These are phyloP conservation scores for Saccharomycopsis hybrid DNA, from an alignment of 1,139 yeast species.

Conservation along the genomic window DNA sequence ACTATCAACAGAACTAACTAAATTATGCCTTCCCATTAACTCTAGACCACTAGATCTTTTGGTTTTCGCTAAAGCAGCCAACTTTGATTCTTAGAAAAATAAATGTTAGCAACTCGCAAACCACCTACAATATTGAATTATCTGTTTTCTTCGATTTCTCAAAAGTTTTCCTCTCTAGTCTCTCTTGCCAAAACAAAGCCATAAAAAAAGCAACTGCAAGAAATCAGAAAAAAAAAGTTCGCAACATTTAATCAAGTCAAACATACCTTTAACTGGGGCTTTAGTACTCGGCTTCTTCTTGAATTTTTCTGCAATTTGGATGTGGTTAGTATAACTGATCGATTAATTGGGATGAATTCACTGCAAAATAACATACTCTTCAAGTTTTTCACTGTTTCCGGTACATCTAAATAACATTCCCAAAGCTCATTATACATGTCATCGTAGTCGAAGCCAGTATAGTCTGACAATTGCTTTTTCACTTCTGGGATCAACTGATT, in stretches of 20 bases:
- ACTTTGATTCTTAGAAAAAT: slow-evolving; percentile 7
- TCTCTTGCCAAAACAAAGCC: too few species aligned
- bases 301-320: slow-evolving; percentile 13
- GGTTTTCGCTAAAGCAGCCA: slow-evolving; percentile 20
- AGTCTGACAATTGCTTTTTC: slow-evolving; percentile 32
- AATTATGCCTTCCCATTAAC: too few species aligned
- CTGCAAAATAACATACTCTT: slow-evolving; percentile 31
- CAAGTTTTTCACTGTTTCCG: slow-evolving; percentile 47
- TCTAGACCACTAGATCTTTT: not conserved
- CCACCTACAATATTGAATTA: too few species aligned
- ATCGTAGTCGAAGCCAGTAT: slow-evolving; percentile 43
- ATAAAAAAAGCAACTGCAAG: too few species aligned
- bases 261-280: slow-evolving; percentile 20
- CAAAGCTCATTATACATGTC: slow-evolving; percentile 57
- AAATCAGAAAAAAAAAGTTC: not conserved
- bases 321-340: not conserved
- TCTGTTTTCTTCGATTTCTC: too few species aligned
- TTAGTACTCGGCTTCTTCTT: slow-evolving; percentile 15
- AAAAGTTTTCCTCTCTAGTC: too few species aligned
- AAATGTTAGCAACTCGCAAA: not conserved
- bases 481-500: slow-evolving; percentile 38
- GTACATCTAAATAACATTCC: slow-evolving; percentile 52
- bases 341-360: not conserved
- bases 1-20: not conserved
- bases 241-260: not conserved